phyloP scores from a whole-genome alignment of 2,329 filamentous ascomycete genomes.

The Alternaria ethzedia region DNA sequence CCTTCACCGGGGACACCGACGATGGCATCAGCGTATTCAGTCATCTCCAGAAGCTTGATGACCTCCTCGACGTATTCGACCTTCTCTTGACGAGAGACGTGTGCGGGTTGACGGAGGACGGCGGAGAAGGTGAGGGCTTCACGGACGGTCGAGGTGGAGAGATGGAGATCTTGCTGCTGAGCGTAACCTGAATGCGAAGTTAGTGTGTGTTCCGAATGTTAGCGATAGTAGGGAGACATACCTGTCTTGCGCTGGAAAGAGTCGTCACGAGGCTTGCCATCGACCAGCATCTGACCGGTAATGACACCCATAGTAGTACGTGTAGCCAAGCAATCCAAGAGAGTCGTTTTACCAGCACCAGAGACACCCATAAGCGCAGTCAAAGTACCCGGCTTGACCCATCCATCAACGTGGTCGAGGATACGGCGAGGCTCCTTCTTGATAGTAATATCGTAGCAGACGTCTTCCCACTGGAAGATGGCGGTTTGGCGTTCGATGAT shows the following conservation, averaged over 20 bases:
- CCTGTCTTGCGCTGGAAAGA: conserved; percentile 93
- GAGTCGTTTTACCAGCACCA: conserved; percentile 92
- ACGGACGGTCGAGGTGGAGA: conserved; percentile 82
- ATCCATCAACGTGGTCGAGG: conserved; percentile 85
- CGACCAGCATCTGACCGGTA: conserved; percentile 83
- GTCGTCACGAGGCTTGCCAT: conserved; percentile 73
- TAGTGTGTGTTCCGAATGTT: not conserved
- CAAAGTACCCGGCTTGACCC: conserved; percentile 90
- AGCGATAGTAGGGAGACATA: not conserved
- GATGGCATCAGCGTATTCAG: conserved; percentile 85
- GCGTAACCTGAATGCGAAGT: conserved; percentile 63
- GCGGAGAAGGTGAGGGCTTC: conserved; percentile 89
- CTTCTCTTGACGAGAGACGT: conserved; percentile 77
- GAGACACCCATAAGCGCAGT: conserved; percentile 88
- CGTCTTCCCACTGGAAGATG: conserved; percentile 84
- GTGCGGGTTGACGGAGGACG: conserved; percentile 79
- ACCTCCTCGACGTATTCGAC: conserved; percentile 87
- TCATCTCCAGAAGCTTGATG: conserved; percentile 89
- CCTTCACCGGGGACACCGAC: conserved; percentile 91
- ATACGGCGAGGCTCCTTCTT: conserved; percentile 78
- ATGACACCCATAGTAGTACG: conserved; percentile 90
- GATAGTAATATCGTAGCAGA: conserved; percentile 81
- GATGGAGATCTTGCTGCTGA: conserved; percentile 89
- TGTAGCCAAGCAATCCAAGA: conserved; percentile 84
- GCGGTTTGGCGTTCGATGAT: conserved; percentile 69